A percentile compares a stretch with the other conserved stretches of the same genome.
Evolutionary conservation across 2,329 filamentous ascomycete genomes (phyloP).

Genomic region (Lasiodiplodia theobromae): DNA sequence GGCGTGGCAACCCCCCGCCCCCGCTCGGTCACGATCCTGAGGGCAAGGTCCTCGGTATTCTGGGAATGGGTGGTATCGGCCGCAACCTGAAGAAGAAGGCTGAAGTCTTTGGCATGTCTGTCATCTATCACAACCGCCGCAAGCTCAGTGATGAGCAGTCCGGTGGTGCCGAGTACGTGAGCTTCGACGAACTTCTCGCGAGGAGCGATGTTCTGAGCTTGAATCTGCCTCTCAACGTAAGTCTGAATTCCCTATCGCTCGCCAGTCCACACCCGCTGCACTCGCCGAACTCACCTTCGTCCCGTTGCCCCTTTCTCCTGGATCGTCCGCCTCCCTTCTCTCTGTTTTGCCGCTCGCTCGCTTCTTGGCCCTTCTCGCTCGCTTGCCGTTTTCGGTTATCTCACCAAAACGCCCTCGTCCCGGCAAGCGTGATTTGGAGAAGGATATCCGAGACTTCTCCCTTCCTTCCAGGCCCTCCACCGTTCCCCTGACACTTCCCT

Average conservation of each 20-base stretch:
- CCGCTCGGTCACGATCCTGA: constrained; percentile 77
- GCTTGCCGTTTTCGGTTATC: constrained; percentile 23
- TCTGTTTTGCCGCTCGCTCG: constrained; percentile 19
- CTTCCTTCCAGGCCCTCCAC: constrained; percentile 4
- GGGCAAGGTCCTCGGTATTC: constrained; percentile 78
- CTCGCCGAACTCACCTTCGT: constrained; percentile 6
- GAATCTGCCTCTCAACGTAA: constrained; percentile 81
- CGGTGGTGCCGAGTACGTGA: constrained; percentile 70
- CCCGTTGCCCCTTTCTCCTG: constrained; percentile 13
- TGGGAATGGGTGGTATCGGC: constrained; percentile 89
- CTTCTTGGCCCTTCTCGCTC: constrained; percentile 24
- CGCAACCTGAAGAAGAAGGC: constrained; percentile 78
- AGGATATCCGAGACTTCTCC: constrained; percentile 22
- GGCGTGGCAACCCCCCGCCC: constrained; percentile 65
- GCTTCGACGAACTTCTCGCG: constrained; percentile 74
- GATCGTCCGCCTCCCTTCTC: constrained; percentile 16
- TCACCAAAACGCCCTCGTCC: neutral
- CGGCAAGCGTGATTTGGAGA: constrained; percentile 2
- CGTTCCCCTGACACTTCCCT: neutral
- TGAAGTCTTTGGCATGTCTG: constrained; percentile 75
- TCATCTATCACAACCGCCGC: constrained; percentile 77
- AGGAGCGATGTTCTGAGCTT: constrained; percentile 79
- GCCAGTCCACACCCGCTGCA: neutral
- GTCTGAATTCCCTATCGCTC: constrained; percentile 41
- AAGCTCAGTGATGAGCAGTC: constrained; percentile 63